These are phyloP conservation scores for Rhexocercosporidium sp. DNA, from an alignment of 2,329 filamentous ascomycete species.

Conservation along the genomic window DNA sequence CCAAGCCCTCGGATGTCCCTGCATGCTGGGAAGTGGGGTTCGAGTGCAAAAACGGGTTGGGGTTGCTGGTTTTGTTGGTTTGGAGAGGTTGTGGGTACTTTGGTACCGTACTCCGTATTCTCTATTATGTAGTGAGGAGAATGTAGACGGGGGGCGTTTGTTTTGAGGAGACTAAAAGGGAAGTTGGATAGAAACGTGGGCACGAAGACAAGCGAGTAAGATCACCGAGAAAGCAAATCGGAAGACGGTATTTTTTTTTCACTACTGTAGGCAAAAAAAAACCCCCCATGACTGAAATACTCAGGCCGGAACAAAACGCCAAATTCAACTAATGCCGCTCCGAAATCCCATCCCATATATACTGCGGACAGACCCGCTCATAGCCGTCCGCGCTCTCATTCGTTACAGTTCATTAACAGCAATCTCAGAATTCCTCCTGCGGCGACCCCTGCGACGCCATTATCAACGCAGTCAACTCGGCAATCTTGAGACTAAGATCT, in stretches of 20 bases:
- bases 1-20: background rate
- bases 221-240: background rate
- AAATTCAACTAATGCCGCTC: background rate
- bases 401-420: background rate
- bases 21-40: background rate
- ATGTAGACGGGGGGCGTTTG: no score
- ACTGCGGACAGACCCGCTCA: background rate
- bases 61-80: no score
- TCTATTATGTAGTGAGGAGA: background rate
- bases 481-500: constrained; percentile 63
- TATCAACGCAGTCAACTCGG: constrained; percentile 59
- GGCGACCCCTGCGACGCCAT: constrained; percentile 54
- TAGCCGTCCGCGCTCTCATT: background rate
- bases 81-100: no score
- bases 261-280: background rate
- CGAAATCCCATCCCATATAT: background rate
- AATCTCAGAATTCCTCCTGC: constrained; percentile 20
- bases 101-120: no score
- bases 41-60: background rate
- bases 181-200: no score
- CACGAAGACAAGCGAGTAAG: background rate
- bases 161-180: no score
- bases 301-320: background rate
- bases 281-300: background rate
- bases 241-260: background rate